A percentile compares a stretch with the other conserved stretches of the same genome.
These are phyloP conservation scores for Gymnopus androsaceus DNA, from an alignment of 1,284 basidiomycete genomes.

Conservation along the genomic window DNA sequence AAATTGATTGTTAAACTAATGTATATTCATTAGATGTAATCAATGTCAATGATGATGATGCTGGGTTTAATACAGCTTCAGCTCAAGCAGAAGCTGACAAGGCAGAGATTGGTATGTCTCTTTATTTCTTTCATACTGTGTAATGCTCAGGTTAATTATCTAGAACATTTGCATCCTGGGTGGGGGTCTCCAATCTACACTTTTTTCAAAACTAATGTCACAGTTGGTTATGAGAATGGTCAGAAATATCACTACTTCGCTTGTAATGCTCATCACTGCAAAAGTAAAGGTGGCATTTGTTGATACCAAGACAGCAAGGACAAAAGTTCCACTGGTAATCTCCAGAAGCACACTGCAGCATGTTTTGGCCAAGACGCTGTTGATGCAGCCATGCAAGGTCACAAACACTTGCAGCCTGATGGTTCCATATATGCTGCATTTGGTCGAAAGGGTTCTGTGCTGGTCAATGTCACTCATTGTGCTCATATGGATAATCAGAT, in stretches of 20 bases:
- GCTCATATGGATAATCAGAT: constrained; percentile 4
- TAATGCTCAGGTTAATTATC: too few species aligned
- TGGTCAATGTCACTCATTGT: not conserved
- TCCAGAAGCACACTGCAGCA: constrained; percentile 31
- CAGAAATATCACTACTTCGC: constrained; percentile 32
- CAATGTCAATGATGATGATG: too few species aligned
- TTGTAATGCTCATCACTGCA: constrained; percentile 32
- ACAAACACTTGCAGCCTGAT: constrained; percentile 1
- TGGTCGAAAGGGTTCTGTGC: constrained; percentile 2
- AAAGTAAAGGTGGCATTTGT: constrained; percentile 17
- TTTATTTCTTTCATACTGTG: too few species aligned
- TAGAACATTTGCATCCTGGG: too few species aligned
- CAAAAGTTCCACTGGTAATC: constrained; percentile 33
- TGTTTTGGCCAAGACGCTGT: constrained; percentile 39
- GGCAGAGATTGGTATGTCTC: too few species aligned
- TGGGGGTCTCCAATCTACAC: constrained; percentile 6
- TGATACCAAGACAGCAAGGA: constrained; percentile 33
- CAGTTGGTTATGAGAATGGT: not conserved
- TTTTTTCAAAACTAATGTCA: constrained; percentile 8
- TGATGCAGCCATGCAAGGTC: constrained; percentile 19
- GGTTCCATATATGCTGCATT: constrained; percentile 11
- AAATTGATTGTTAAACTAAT: too few species aligned
- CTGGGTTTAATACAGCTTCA: too few species aligned
- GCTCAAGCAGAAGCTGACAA: too few species aligned
- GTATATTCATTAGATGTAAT: too few species aligned